Conservation (phyloP, 2,329 filamentous ascomycete species). For the Westerdykella sp. region DNA sequence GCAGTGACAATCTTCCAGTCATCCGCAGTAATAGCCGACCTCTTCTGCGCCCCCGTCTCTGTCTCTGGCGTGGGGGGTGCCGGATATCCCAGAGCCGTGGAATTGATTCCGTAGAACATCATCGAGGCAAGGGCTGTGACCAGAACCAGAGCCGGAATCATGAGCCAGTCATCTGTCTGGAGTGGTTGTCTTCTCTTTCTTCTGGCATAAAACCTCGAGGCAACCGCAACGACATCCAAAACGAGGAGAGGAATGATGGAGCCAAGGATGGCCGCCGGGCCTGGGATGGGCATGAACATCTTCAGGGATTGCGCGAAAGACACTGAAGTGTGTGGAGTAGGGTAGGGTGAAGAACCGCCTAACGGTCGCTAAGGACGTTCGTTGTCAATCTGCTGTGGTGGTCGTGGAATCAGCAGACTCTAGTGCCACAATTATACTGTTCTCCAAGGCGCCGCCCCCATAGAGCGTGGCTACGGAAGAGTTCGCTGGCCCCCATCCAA, state of each 20-base stretch:
- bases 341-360: too few species aligned
- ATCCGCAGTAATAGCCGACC: neutral
- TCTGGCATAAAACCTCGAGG: slow-evolving; percentile 4
- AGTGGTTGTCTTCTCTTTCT: slow-evolving; percentile 1
- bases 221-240: slow-evolving; percentile 2
- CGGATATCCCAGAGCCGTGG: slow-evolving; percentile 3
- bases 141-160: slow-evolving; percentile 2
- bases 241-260: slow-evolving; percentile 4
- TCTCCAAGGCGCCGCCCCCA: too few species aligned
- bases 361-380: too few species aligned
- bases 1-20: slow-evolving; percentile 1
- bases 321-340: too few species aligned
- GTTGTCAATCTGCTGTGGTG: too few species aligned
- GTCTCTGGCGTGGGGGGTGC: neutral
- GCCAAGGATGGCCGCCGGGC: slow-evolving; percentile 2
- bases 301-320: neutral
- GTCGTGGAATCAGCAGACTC: too few species aligned
- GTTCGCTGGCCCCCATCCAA: too few species aligned
- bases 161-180: slow-evolving; percentile 6
- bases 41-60: neutral
- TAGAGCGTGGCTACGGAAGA: too few species aligned
- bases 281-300: slow-evolving; percentile 3
- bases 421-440: too few species aligned
- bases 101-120: slow-evolving; percentile 2
- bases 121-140: slow-evolving; percentile 1